Base-by-base conservation (phyloP, 345 rosid species). In the Corchorus capsularis region DNA sequence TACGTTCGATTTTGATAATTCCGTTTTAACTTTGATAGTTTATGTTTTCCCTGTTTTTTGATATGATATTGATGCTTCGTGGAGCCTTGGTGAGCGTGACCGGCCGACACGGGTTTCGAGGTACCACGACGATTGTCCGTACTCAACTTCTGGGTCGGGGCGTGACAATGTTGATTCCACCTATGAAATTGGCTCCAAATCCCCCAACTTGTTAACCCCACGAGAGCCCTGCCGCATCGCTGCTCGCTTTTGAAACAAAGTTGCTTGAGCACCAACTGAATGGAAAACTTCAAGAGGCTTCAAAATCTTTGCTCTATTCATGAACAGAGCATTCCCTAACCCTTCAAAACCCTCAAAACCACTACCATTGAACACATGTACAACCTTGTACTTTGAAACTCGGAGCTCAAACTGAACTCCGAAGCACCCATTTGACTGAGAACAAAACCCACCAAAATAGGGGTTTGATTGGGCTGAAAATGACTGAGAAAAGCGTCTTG, bases 171-270 rank as follows among this genome's bases (percentile, higher is more conserved):
- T 27, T 27, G 27, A 27, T 27, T 27, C 27, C 27, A 27, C 27
- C 27, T 27, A 27, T 27, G 27, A 27, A 27, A 27, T 27, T 27
- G 0, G 0, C 27, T 27, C 27, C 27, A 27, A 27, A 76, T 72
- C 86, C 72, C 89, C 93, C 66, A 88, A 80, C 45, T 83, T 81
- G 39, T 65, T 72, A 53, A 54, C 62, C 19, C 85, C 85, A 45
- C 73, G 79, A 34, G 83, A 79, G 69, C 81, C 83, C 63, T 91
- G 90, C 43, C 92, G 85, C 83, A 86, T 80, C 16, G 89, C 90
- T 8, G 97, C 94, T 63, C 97, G 85, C 79, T 92, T 92, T 85
- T 91, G 96, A 68, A 94, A 94, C 84, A 94, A 83, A 77, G 93
- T 92, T 35, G 91, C 91, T 46, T 85, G 94, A 0, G 87, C 86